Conservation (phyloP, 1,284 basidiomycete genomes). For the Paramarasmius palmivorus region DNA sequence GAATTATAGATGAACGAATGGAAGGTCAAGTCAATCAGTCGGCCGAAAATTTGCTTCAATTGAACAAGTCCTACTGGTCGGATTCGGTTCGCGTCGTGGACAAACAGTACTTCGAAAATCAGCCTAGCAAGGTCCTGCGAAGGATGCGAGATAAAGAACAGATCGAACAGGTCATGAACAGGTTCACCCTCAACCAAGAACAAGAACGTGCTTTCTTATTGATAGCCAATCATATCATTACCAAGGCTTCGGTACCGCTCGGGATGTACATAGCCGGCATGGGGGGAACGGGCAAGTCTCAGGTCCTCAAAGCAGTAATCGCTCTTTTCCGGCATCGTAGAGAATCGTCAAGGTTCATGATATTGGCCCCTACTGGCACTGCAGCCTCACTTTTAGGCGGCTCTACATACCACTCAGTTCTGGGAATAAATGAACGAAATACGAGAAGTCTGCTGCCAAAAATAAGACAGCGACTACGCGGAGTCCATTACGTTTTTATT, state of each 20-base stretch:
- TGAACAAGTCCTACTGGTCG: too few relatives aligned
- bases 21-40: too few relatives aligned
- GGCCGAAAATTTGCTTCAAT: too few relatives aligned
- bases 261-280: slow-evolving; percentile 32
- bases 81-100: too few relatives aligned
- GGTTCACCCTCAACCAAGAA: slow-evolving; percentile 18
- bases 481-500: slow-evolving; percentile 9
- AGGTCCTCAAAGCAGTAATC: slow-evolving; percentile 30
- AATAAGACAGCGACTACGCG: not conserved
- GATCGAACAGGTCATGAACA: too few relatives aligned
- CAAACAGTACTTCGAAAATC: too few relatives aligned
- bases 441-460: not conserved
- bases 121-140: too few relatives aligned
- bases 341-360: not conserved
- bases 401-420: not conserved
- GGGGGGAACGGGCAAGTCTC: slow-evolving; percentile 34
- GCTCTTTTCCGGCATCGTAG: not conserved
- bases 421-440: not conserved
- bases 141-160: too few relatives aligned
- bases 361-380: not conserved
- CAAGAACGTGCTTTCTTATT: slow-evolving; percentile 27
- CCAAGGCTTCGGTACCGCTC: slow-evolving; percentile 19
- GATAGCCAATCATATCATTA: slow-evolving; percentile 23
- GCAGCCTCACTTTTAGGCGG: not conserved
- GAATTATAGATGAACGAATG: too few relatives aligned